Percentiles rank a stretch among this genome's conserved stretches.
phyloP scores from a whole-genome alignment of 805 yeast species.

The Saturnispora diversa region DNA sequence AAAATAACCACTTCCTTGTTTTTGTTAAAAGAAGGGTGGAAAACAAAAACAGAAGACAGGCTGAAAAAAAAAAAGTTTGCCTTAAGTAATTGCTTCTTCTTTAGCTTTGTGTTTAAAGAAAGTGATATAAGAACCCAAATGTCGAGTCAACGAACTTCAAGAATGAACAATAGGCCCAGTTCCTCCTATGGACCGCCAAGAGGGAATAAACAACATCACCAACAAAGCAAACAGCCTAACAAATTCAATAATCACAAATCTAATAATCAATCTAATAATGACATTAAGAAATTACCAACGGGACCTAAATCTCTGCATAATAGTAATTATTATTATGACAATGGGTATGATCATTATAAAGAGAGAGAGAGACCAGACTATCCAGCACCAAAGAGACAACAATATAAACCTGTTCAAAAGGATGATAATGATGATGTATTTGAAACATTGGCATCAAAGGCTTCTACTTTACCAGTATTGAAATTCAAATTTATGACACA shows the following conservation, averaged over 20 bases:
- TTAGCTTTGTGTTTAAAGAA: too few relatives aligned
- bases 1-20: too few relatives aligned
- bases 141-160: too few relatives aligned
- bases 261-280: neutral
- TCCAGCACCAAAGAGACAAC: neutral
- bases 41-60: too few relatives aligned
- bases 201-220: neutral
- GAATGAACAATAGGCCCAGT: too few relatives aligned
- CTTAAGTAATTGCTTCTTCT: too few relatives aligned
- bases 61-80: too few relatives aligned
- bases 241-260: neutral
- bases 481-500: constrained; percentile 8
- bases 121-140: too few relatives aligned
- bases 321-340: neutral
- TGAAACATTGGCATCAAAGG: constrained; percentile 5
- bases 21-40: too few relatives aligned
- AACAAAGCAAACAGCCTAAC: neutral
- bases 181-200: too few relatives aligned
- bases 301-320: constrained; percentile 13
- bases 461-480: neutral
- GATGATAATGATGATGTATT: constrained; percentile 14
- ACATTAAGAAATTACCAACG: constrained; percentile 11
- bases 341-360: neutral
- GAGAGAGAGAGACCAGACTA: neutral
- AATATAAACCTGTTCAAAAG: neutral